Conservation (phyloP, 768 basidiomycete genomes). For the Pisolithus sp. region DNA sequence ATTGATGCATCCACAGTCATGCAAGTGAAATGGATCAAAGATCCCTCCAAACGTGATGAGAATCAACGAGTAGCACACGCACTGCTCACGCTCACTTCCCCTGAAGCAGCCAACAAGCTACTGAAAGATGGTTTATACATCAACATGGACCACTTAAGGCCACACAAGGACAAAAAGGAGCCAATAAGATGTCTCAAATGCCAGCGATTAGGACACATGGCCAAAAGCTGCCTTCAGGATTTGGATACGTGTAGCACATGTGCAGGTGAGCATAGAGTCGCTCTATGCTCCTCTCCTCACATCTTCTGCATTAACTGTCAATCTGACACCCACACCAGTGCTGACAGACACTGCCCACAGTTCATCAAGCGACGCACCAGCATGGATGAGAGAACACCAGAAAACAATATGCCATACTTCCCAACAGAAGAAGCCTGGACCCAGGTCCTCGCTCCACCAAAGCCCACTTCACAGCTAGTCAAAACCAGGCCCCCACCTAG, state of each 20-base stretch:
- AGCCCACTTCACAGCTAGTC: neutral
- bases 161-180: slow-evolving; percentile 8
- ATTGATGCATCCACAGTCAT: slow-evolving; percentile 4
- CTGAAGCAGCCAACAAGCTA: slow-evolving; percentile 18
- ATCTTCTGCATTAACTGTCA: slow-evolving; percentile 1
- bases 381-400: slow-evolving; percentile 1
- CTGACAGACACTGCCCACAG: slow-evolving; percentile 6
- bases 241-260: neutral
- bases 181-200: neutral
- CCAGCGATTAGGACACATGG: slow-evolving; percentile 4
- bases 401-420: slow-evolving; percentile 15
- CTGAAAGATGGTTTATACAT: slow-evolving; percentile 17
- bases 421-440: slow-evolving; percentile 14
- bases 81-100: slow-evolving; percentile 14
- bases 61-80: slow-evolving; percentile 20
- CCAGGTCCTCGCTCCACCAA: slow-evolving; percentile 1
- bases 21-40: slow-evolving; percentile 24
- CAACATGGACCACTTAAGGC: slow-evolving; percentile 6
- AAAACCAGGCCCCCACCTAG: no score
- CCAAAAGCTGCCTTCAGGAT: neutral
- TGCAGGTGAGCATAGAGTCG: neutral
- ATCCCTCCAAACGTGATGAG: slow-evolving; percentile 2
- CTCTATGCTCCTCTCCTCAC: neutral
- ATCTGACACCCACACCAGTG: slow-evolving; percentile 1
- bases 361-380: neutral